Percentiles rank a stretch among this genome's conserved stretches.
Evolutionary conservation across 176 grass and related monocot species (phyloP).

Genomic region (Saccharum officinarum): DNA sequence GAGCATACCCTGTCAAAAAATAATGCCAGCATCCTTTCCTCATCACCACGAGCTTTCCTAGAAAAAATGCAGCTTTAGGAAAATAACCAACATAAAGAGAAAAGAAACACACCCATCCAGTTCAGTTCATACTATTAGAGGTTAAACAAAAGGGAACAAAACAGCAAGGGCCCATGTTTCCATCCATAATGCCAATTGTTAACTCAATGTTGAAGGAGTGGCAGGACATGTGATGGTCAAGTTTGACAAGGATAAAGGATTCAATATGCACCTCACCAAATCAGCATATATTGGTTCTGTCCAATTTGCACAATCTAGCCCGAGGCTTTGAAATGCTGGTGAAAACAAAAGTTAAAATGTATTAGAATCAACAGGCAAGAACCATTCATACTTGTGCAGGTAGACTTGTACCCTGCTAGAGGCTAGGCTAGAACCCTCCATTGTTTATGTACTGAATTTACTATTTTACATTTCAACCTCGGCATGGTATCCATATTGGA

Average conservation of each 20-base stretch:
- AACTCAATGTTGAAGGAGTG: background rate
- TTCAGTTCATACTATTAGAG: slow-evolving; percentile 1
- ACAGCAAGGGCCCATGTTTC: background rate
- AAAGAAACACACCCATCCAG: background rate
- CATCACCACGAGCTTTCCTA: slow-evolving; percentile 88
- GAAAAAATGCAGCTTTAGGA: slow-evolving; percentile 32
- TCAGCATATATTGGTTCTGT: slow-evolving; percentile 89
- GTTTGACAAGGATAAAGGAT: slow-evolving; percentile 10
- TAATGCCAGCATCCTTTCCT: slow-evolving; percentile 81
- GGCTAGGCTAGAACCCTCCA: background rate
- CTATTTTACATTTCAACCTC: slow-evolving; percentile 4
- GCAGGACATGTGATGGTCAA: slow-evolving; percentile 4
- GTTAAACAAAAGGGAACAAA: background rate
- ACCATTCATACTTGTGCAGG: background rate
- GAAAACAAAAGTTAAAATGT: background rate
- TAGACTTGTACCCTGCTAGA: background rate
- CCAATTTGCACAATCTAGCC: slow-evolving; percentile 97
- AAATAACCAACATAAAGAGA: slow-evolving; percentile 27
- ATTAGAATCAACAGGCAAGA: slow-evolving; percentile 4
- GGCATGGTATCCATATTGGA: background rate
- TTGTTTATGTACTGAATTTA: background rate
- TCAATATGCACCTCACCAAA: slow-evolving; percentile 60
- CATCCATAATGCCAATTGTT: slow-evolving; percentile 21
- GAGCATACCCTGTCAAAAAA: slow-evolving; percentile 84
- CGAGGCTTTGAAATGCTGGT: slow-evolving; percentile 87